Base-by-base conservation (phyloP, 192 early-diverging fungal genomes). In the Podila horticola region DNA sequence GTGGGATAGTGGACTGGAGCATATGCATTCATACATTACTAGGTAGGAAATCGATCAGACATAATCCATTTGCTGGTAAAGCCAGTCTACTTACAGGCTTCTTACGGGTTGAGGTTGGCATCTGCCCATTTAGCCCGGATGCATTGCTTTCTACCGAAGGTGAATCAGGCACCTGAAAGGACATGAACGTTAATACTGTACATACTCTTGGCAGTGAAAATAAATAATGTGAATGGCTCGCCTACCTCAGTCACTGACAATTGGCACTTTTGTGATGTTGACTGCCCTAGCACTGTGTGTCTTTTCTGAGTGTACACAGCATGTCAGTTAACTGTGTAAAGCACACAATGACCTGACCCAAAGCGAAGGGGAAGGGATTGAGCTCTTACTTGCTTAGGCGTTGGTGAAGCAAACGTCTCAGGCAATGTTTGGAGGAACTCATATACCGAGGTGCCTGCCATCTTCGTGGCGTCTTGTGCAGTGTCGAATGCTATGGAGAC, bases 151-250 rank as follows among this genome's bases (percentile, higher is more conserved):
- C 66, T 58, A 29, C 0, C 57, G 66, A 12, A 67, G 49, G 50
- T 33, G 66, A 57, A 38, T 48, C 58, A 17, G 49, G 64, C 64
- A 66, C 45, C 67, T 69, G 41, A 69, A 12, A 49, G 38, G 58
- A 48, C 67, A 61, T 69, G 66, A 57, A 68, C 34, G 55, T 68
- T 41, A 58, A n/a, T n/a, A n/a, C n/a, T n/a, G 55, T 68, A 58
- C 30, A 66, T 67, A 67, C 41, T 38, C 20, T 58, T 38, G 51
- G 66, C 52, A 58, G 66, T 67, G 29, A 67, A 67, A 67, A 67
- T n/a, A n/a, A 38, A 58, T 41, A 55, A 67, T 58, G 55, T 4
- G 19, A 30, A 67, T 67, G 66, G 66, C 51, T 58, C 55, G 6
- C 52, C 66, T 67, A 67, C 66, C 66, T 67, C 66, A 24, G 38